Conservation (phyloP, 1,284 basidiomycete genomes). For the Puccinia sorghi region DNA sequence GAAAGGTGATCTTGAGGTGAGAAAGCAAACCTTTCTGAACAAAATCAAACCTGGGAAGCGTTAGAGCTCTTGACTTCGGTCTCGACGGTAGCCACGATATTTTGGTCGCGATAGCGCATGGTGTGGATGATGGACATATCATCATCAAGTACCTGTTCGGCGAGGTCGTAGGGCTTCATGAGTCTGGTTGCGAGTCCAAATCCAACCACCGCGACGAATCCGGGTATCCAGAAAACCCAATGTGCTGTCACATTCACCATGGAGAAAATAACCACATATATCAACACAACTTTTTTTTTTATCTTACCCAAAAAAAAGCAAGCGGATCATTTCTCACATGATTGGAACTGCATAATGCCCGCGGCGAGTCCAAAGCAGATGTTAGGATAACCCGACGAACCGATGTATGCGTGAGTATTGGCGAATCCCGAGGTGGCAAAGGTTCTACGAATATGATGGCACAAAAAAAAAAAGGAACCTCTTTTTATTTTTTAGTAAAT, state of each 20-base stretch:
- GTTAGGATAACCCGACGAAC: slow-evolving; percentile 36
- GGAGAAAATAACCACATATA: neutral
- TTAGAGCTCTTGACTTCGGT: slow-evolving; percentile 1
- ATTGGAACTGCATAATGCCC: slow-evolving; percentile 41
- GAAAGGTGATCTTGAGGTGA: too few species aligned
- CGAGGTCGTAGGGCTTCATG: slow-evolving; percentile 27
- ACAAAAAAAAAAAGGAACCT: neutral
- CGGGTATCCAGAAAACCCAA: slow-evolving; percentile 44
- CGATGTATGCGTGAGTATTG: slow-evolving; percentile 24
- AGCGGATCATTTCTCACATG: slow-evolving; percentile 17
- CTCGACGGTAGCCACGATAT: neutral
- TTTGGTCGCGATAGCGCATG: neutral
- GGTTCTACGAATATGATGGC: neutral
- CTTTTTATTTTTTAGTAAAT: too few species aligned
- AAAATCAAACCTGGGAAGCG: slow-evolving; percentile 2
- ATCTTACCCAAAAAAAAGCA: neutral
- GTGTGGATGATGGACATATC: neutral
- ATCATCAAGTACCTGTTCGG: neutral
- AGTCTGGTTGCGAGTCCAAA: slow-evolving; percentile 22
- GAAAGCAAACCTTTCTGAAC: too few species aligned
- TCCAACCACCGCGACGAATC: slow-evolving; percentile 20
- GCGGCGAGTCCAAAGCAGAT: slow-evolving; percentile 41
- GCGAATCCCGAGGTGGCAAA: slow-evolving; percentile 44
- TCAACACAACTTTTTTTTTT: neutral
- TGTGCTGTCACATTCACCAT: slow-evolving; percentile 11